Percentiles rank a stretch among this genome's conserved stretches.
Evolutionary conservation across 768 basidiomycete genomes (phyloP).

Genomic region (Tulasnella sp.): DNA sequence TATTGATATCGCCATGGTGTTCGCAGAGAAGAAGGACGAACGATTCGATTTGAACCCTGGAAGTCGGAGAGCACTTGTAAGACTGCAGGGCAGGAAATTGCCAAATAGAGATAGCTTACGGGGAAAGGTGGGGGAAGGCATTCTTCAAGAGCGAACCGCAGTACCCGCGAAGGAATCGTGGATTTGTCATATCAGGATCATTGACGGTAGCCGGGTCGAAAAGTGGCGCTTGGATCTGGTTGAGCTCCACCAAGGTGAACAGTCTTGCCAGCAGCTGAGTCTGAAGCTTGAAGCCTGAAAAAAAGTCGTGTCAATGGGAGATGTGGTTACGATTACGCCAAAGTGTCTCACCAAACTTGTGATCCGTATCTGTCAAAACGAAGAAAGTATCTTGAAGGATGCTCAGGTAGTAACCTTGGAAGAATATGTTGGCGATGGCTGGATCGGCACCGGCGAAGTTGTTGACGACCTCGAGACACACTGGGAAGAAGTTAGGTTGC

Average conservation of each 20-base stretch:
- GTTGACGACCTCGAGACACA: slow-evolving; percentile 90
- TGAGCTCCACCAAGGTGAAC: slow-evolving; percentile 86
- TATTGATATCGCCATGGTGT: slow-evolving; percentile 42
- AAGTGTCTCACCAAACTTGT: slow-evolving; percentile 71
- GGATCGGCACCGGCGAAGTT: slow-evolving; percentile 84
- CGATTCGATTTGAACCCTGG: slow-evolving; percentile 40
- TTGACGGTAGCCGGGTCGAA: slow-evolving; percentile 70
- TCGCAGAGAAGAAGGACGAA: slow-evolving; percentile 44
- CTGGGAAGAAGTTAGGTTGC: slow-evolving; percentile 42
- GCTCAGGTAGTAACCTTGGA: slow-evolving; percentile 92
- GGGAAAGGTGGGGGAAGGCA: slow-evolving; percentile 90
- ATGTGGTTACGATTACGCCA: background rate
- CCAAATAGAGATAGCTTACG: slow-evolving; percentile 47
- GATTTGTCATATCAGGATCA: slow-evolving; percentile 68
- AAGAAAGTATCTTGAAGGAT: slow-evolving; percentile 96
- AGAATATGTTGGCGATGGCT: slow-evolving; percentile 82
- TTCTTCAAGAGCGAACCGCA: slow-evolving; percentile 78
- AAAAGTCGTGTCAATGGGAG: background rate
- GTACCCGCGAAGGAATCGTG: slow-evolving; percentile 77
- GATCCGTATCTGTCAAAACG: slow-evolving; percentile 94
- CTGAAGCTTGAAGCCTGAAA: slow-evolving; percentile 81
- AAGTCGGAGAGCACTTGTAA: background rate
- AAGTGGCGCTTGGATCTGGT: slow-evolving; percentile 74
- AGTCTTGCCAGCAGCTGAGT: slow-evolving; percentile 86
- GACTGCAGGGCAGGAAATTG: background rate